Conservation (phyloP, 768 basidiomycete species). For the Suillus decipiens region DNA sequence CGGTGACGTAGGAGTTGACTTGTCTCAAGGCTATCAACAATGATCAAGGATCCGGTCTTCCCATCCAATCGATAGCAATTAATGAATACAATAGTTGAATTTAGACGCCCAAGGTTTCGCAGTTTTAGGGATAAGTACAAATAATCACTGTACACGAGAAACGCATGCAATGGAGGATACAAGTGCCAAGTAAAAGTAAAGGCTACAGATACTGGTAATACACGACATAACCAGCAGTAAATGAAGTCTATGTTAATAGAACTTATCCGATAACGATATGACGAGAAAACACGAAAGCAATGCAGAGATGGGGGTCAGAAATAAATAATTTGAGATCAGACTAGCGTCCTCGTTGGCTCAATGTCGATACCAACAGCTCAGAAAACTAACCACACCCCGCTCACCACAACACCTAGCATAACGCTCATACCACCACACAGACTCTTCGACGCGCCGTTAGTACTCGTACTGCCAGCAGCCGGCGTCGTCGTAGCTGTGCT, state of each 20-base stretch:
- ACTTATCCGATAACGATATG: background rate
- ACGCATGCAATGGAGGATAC: background rate
- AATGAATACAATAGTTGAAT: too few relatives aligned
- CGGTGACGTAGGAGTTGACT: background rate
- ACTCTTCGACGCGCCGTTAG: constrained; percentile 18
- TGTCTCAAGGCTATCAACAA: background rate
- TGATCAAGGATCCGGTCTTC: too few relatives aligned
- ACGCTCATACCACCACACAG: constrained; percentile 11
- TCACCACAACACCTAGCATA: constrained; percentile 7
- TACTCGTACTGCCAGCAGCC: constrained; percentile 5
- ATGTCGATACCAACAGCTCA: background rate
- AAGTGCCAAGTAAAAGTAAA: background rate
- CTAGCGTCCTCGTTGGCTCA: background rate
- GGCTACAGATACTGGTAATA: constrained; percentile 4
- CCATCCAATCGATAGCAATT: too few relatives aligned
- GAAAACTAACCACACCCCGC: constrained; percentile 1
- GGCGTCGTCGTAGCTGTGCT: constrained; percentile 4
- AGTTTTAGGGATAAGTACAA: background rate
- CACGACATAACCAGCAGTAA: background rate
- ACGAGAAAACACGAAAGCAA: background rate
- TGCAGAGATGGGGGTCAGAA: background rate
- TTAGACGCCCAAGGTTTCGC: background rate
- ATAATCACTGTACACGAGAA: background rate
- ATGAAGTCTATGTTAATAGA: background rate
- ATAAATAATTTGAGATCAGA: background rate